A percentile compares a stretch with the other conserved stretches of the same genome.
Evolutionary conservation across 106 monocot species (phyloP).

Genomic region (Allium fistulosum): DNA sequence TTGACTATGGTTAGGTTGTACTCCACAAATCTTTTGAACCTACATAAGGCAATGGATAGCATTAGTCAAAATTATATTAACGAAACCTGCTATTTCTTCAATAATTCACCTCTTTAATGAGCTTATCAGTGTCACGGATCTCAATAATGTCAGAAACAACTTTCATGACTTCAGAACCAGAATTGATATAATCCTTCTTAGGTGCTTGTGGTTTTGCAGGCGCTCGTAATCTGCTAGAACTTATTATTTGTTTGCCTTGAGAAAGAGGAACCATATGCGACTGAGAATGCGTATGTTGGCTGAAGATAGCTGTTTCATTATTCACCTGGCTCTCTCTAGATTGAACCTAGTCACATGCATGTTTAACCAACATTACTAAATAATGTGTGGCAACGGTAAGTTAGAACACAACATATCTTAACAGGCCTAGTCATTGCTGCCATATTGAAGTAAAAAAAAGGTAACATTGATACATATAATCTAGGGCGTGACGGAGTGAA

Average conservation of each 20-base stretch:
- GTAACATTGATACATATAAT: neutral
- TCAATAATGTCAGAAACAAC: conserved; percentile 24
- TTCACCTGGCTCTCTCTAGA: conserved; percentile 13
- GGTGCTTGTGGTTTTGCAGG: neutral
- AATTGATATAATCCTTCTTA: conserved; percentile 1
- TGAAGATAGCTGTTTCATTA: neutral
- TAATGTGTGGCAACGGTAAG: neutral
- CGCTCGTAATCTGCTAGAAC: conserved; percentile 11
- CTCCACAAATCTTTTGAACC: conserved; percentile 34
- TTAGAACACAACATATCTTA: neutral
- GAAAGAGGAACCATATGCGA: neutral
- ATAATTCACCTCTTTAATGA: conserved; percentile 30
- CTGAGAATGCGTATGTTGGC: conserved; percentile 1
- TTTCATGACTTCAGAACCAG: conserved; percentile 8
- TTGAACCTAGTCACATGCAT: conserved; percentile 12
- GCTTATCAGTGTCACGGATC: conserved; percentile 38
- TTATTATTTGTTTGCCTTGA: conserved; percentile 10
- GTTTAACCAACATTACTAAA: neutral
- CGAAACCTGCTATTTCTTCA: neutral
- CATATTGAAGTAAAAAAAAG: neutral
- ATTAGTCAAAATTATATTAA: neutral
- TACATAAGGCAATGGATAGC: neutral
- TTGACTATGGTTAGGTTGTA: conserved; percentile 33
- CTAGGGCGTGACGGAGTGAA: neutral
- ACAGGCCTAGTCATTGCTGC: neutral